Evolutionary conservation across 257 asterid species (phyloP).

Genomic region (Datura wrightii): DNA sequence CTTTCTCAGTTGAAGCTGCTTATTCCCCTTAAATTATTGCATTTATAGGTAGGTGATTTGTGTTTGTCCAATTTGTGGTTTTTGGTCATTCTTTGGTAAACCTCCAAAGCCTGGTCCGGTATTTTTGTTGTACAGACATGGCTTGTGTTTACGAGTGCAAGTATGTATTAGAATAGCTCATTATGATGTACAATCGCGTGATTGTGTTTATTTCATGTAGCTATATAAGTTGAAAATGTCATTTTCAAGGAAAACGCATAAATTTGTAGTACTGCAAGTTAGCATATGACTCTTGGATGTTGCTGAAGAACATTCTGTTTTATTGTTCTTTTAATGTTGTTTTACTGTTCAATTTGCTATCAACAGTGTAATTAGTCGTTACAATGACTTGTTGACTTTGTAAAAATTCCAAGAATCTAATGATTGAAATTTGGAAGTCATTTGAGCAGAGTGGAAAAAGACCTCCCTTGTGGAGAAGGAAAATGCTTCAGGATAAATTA

Average conservation of each 20-base stretch:
- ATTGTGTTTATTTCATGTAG: not conserved
- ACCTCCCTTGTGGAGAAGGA: no score
- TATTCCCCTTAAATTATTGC: not conserved
- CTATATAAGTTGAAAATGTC: not conserved
- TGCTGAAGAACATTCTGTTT: not conserved
- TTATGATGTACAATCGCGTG: conserved; percentile 26
- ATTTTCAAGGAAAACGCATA: not conserved
- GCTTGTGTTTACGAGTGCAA: conserved; percentile 24
- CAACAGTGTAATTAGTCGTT: not conserved
- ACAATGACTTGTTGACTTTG: not conserved
- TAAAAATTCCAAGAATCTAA: not conserved
- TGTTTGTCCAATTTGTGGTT: not conserved
- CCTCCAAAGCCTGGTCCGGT: conserved; percentile 15
- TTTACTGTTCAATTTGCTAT: not conserved
- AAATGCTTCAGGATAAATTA: no score
- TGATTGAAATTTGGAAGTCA: no score
- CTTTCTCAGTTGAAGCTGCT: conserved; percentile 23
- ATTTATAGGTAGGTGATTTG: not conserved
- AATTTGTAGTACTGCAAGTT: not conserved
- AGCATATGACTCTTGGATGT: conserved; percentile 21
- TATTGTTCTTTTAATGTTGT: not conserved
- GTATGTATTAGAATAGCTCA: conserved; percentile 27
- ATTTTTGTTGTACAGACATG: conserved; percentile 30
- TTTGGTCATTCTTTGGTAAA: conserved; percentile 28
- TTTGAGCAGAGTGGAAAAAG: no score